A percentile compares a stretch with the other conserved stretches of the same genome.
These are phyloP conservation scores for Geosmithia putterillii DNA, from an alignment of 2,329 filamentous ascomycete species.

Conservation along the genomic window DNA sequence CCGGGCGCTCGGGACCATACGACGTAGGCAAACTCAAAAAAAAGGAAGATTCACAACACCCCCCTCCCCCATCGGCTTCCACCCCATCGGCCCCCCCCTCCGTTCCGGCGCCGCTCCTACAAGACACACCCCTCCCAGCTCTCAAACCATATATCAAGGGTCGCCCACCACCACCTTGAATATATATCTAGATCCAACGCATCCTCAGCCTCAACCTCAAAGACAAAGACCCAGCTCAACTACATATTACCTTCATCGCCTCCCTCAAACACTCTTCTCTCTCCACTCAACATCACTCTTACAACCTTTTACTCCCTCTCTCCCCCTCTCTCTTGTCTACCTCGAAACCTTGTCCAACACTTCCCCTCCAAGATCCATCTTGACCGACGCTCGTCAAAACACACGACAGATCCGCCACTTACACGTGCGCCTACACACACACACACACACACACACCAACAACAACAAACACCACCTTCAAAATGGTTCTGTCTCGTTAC, in stretches of 20 bases:
- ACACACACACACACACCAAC: background rate
- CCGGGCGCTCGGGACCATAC: too few relatives aligned
- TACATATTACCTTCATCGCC: too few relatives aligned
- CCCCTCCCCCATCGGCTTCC: background rate
- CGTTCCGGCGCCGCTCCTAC: too few relatives aligned
- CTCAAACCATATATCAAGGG: background rate
- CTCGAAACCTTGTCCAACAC: background rate
- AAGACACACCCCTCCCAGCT: background rate
- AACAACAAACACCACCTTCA: too few relatives aligned
- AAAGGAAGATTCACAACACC: background rate
- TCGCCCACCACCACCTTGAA: background rate
- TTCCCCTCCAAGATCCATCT: background rate
- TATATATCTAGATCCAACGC: background rate
- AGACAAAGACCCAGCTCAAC: background rate
- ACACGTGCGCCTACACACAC: background rate
- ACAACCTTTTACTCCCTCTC: too few relatives aligned
- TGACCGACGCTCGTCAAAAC: background rate
- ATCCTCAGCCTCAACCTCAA: background rate
- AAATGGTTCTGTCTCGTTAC: background rate
- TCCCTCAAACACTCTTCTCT: background rate
- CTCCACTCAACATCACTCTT: too few relatives aligned
- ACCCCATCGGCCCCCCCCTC: too few relatives aligned
- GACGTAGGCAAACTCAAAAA: too few relatives aligned
- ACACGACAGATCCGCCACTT: background rate
- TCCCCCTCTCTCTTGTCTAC: background rate